Conservation (phyloP, 2,329 filamentous ascomycete genomes). For the Colletotrichum spaethianum region DNA sequence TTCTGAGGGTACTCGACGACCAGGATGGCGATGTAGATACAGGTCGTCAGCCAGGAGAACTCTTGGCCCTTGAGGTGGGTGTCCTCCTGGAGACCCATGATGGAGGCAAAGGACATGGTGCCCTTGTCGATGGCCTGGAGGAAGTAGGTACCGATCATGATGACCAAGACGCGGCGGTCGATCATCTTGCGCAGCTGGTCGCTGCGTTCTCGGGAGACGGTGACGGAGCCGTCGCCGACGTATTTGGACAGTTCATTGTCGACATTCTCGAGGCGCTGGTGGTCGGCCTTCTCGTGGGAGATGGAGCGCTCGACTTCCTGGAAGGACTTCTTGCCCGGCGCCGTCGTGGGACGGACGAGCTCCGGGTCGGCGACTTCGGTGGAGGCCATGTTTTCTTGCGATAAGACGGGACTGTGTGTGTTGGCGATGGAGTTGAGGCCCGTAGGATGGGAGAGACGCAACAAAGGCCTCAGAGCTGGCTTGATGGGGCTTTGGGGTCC, state of each 20-base stretch:
- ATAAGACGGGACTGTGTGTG: slow-evolving; percentile 44
- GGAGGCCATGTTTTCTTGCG: slow-evolving; percentile 27
- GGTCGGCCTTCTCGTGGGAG: slow-evolving; percentile 37
- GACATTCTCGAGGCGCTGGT: slow-evolving; percentile 53
- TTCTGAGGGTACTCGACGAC: slow-evolving; percentile 82
- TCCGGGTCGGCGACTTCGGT: slow-evolving; percentile 48
- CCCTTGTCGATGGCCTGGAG: slow-evolving; percentile 79
- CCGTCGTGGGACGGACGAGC: slow-evolving; percentile 42
- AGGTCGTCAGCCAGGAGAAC: slow-evolving; percentile 80
- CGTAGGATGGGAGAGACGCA: not conserved
- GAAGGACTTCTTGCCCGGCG: slow-evolving; percentile 45
- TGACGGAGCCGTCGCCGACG: slow-evolving; percentile 67
- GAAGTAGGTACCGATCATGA: slow-evolving; percentile 84
- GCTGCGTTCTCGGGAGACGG: slow-evolving; percentile 73
- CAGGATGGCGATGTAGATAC: slow-evolving; percentile 81
- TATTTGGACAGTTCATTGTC: slow-evolving; percentile 82
- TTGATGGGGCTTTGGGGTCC: not conserved
- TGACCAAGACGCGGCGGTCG: slow-evolving; percentile 74
- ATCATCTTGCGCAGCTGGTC: slow-evolving; percentile 74
- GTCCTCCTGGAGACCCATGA: slow-evolving; percentile 72
- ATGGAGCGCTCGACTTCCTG: slow-evolving; percentile 48
- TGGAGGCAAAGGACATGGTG: slow-evolving; percentile 74
- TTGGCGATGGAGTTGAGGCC: not conserved
- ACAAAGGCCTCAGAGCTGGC: not conserved
- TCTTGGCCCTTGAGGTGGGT: slow-evolving; percentile 56